Base-by-base conservation (phyloP, 2,329 filamentous ascomycete species). In the Botryotinia calthae region DNA sequence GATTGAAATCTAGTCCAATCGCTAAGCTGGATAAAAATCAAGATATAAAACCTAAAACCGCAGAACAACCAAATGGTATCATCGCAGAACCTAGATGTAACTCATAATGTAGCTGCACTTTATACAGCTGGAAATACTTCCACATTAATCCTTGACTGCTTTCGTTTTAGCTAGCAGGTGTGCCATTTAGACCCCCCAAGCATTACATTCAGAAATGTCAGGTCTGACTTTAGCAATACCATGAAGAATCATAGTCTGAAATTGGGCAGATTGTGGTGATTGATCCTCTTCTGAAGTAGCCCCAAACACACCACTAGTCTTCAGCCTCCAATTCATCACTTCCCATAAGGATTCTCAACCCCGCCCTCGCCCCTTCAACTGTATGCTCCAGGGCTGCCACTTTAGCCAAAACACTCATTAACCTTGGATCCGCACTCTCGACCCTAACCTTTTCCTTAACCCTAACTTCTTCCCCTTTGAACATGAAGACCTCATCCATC, bases 381-480 rank as follows among this genome's bases (percentile, higher is more conserved):
- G 90, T 91, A 78, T 94, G 89, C 75, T 92, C 90, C 73, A 98
- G 83, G 7, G 93, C 94, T 44, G 87, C 89, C 77, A 98, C 84
- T 83, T 98, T 98, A 8, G 94, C 91, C 81, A 93, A 91, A 48
- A 96, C 86, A 51, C 93, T 91, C 81, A 98, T 90, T 76, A 98
- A 81, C 77, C 90, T 95, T 1, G 95, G 95, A 81, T 98, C 95
- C 72, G 94, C 93, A 78, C 78, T 78, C 74, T 97, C 95, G 2
- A 98, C 91, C 58, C 92, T 87, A 7, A 97, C 88, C 84, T 98
- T 98, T 81, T 98, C 95, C 77, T 91, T 90, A 63, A 98, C 95
- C 76, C 89, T 91, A 4, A 98, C 94, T 74, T 96, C 90, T 72
- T 89, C 86, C 7, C 88, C 87, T 22, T 74, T 72, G 72, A 73